phyloP scores from a whole-genome alignment of 495 filamentous ascomycete species.

The Annulohypoxylon moriforme region DNA sequence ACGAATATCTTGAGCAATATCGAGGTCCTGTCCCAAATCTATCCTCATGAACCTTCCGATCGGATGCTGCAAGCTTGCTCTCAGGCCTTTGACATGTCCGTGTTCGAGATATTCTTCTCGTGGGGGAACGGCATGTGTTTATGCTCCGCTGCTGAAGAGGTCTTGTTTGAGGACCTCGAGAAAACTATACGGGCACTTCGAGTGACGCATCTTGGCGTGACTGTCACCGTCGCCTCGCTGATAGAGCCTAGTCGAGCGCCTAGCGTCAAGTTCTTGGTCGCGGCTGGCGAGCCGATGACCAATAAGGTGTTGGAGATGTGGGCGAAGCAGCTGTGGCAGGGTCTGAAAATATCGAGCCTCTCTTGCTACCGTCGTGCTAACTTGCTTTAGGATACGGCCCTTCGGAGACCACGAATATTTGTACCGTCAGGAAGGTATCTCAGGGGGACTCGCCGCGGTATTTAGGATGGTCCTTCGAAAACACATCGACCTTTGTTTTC shows the following conservation, averaged over 20 bases:
- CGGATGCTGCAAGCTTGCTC: conserved; percentile 78
- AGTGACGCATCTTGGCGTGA: conserved; percentile 81
- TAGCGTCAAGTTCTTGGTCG: conserved; percentile 72
- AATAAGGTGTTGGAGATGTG: conserved; percentile 72
- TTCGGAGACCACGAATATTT: conserved; percentile 79
- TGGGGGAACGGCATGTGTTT: conserved; percentile 79
- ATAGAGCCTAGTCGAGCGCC: conserved; percentile 72
- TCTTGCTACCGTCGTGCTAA: conserved; percentile 17
- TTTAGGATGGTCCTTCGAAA: conserved; percentile 73
- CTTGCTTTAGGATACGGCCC: conserved; percentile 70
- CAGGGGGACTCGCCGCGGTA: conserved; percentile 61
- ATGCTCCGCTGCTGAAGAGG: conserved; percentile 73
- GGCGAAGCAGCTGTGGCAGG: conserved; percentile 75
- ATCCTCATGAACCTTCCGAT: conserved; percentile 61
- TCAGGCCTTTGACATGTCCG: conserved; percentile 79
- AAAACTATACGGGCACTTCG: conserved; percentile 63
- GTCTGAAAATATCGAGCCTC: conserved; percentile 44
- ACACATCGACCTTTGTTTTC: conserved; percentile 78
- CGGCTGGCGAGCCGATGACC: conserved; percentile 77
- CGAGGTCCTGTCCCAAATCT: conserved; percentile 66
- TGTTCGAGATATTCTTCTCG: conserved; percentile 84
- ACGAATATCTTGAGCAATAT: conserved; percentile 76
- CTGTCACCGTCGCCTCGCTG: conserved; percentile 78
- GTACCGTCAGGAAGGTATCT: conserved; percentile 69
- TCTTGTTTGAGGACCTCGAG: conserved; percentile 72